A percentile compares a stretch with the other conserved stretches of the same genome.
These are phyloP conservation scores for Cladosporium sp. DNA, from an alignment of 2,329 filamentous ascomycete genomes.

Conservation along the genomic window DNA sequence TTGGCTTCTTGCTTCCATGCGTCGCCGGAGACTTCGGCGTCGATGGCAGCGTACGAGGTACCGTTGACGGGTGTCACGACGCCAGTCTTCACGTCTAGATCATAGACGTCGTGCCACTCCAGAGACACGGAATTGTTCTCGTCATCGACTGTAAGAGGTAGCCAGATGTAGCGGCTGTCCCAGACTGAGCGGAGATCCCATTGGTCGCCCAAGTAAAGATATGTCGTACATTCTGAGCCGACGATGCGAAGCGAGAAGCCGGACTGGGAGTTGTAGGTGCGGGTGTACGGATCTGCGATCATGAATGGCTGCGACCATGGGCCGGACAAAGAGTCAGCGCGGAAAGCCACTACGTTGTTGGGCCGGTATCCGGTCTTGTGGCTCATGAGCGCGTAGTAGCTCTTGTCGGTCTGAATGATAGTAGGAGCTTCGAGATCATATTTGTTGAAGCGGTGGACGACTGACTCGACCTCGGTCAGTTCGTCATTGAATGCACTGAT, in stretches of 20 bases:
- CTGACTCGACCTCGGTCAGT: slow-evolving; percentile 53
- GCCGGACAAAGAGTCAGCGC: slow-evolving; percentile 56
- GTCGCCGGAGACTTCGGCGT: slow-evolving; percentile 48
- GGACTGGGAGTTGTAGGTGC: slow-evolving; percentile 62
- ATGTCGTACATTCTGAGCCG: slow-evolving; percentile 38
- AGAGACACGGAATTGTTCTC: slow-evolving; percentile 49
- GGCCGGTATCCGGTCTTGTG: slow-evolving; percentile 65
- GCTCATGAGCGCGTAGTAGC: slow-evolving; percentile 62
- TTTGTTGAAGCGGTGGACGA: slow-evolving; percentile 58
- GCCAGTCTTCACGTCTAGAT: slow-evolving; percentile 55
- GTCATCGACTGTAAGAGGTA: slow-evolving; percentile 56
- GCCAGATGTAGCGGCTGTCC: slow-evolving; percentile 59
- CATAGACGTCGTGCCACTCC: slow-evolving; percentile 58
- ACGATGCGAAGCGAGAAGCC: slow-evolving; percentile 56
- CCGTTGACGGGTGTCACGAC: slow-evolving; percentile 50
- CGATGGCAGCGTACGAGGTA: slow-evolving; percentile 48
- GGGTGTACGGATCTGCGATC: slow-evolving; percentile 58
- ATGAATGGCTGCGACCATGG: slow-evolving; percentile 63
- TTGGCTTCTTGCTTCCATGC: slow-evolving; percentile 58
- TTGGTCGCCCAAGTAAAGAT: slow-evolving; percentile 66
- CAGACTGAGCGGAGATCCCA: slow-evolving; percentile 58
- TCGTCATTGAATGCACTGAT: slow-evolving; percentile 56
- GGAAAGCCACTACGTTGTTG: slow-evolving; percentile 57
- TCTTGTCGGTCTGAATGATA: slow-evolving; percentile 60
- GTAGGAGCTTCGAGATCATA: slow-evolving; percentile 62